Evolutionary conservation across 805 yeast species (phyloP).

Genomic region (Wickerhamomyces canadensis): DNA sequence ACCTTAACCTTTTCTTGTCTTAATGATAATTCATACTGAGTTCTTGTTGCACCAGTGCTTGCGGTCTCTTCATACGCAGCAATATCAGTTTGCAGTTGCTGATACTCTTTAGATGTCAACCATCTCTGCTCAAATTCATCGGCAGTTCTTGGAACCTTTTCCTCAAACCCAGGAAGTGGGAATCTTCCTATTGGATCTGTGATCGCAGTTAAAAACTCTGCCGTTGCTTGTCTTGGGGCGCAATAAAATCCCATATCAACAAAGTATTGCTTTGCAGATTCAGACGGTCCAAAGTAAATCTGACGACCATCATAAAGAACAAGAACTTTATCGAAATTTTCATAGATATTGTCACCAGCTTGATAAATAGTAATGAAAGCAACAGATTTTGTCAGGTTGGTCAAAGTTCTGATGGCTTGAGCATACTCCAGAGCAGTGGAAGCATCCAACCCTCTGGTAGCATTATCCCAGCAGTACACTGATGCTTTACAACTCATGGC

Average conservation of each 20-base stretch:
- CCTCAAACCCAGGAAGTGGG: constrained; percentile 41
- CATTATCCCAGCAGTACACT: constrained; percentile 70
- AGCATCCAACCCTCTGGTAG: constrained; percentile 80
- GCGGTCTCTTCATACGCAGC: constrained; percentile 32
- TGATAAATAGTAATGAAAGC: constrained; percentile 68
- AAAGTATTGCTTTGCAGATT: constrained; percentile 51
- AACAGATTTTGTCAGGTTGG: constrained; percentile 49
- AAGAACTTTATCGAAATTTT: constrained; percentile 56
- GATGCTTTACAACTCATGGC: constrained; percentile 58
- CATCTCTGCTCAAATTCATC: constrained; percentile 58
- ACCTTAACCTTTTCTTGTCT: constrained; percentile 24
- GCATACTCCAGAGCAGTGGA: constrained; percentile 76
- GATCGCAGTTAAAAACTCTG: constrained; percentile 65
- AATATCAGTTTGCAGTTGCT: constrained; percentile 37
- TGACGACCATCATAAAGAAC: constrained; percentile 58
- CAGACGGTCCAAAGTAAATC: constrained; percentile 56
- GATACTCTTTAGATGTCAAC: constrained; percentile 42
- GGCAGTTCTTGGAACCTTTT: constrained; percentile 53
- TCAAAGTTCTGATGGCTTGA: constrained; percentile 55
- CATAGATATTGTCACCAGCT: constrained; percentile 62
- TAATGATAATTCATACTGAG: constrained; percentile 25
- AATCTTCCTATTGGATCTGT: constrained; percentile 65
- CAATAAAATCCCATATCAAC: constrained; percentile 59
- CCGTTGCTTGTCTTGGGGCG: constrained; percentile 62
- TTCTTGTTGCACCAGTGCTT: constrained; percentile 28